Base-by-base conservation (phyloP, 768 basidiomycete genomes). In the Cubamyces lactineus region DNA sequence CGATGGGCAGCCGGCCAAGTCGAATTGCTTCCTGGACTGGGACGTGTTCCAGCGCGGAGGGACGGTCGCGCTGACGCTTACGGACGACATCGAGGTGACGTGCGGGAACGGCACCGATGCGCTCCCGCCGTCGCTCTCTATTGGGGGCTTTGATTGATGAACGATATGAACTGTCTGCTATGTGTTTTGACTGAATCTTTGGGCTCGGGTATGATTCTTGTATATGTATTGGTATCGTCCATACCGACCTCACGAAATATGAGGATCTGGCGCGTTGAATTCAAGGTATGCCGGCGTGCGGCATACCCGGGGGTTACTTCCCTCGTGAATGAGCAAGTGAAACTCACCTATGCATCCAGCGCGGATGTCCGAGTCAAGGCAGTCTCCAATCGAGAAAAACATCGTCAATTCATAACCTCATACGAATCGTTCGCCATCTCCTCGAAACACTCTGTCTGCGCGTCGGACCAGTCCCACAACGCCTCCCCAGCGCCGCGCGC, bases 1-100 rank as follows among this genome's bases (percentile, higher is more conserved):
- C 24, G 79, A 87, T 62, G 85, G 85, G 3, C 67, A 77, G 59
- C 76, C 79, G 12, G 86, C 84, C 75, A 81, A 83, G 63, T 86
- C 85, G 2, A 87, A 80, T 67, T 88, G 86, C 61, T 88, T 81
- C 67, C 71, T 88, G 45, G 85, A 87, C 39, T 88, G 85, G 85
- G 84, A 85, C 57, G 81, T 83, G 19, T 88, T 88, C 66, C 75
- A 75, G 40, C 71, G 68, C 3, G 84, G 84, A 4, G 78, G 82
- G 1, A 72, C 79, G 34, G 76, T 88, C 45, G 85, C 84, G 70
- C 72, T 88, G 24, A 81, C 82, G 46, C 68, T 88, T 60, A 83
- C 84, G 4, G 76, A 80, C 59, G 77, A 86, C 66, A 80, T 84
- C 58, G 78, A 74, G 19, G 77, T 84, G 15, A 76, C 77, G 5